Evolutionary conservation across 257 asterid species (phyloP).

Genomic region (Scutellaria minor): DNA sequence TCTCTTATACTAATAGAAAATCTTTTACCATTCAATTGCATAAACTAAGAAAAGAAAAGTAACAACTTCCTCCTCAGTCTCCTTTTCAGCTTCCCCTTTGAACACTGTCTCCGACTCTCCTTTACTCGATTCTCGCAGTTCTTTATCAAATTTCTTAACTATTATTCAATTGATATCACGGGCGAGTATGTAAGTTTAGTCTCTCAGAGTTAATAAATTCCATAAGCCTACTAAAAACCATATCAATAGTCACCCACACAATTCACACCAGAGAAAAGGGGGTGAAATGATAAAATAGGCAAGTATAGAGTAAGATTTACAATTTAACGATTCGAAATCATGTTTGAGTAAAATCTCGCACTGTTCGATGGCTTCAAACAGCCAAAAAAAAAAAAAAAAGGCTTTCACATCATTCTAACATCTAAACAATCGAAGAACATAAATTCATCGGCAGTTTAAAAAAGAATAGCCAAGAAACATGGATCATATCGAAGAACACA

Average conservation of each 20-base stretch:
- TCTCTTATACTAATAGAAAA: background rate
- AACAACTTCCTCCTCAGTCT: background rate
- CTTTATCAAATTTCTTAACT: constrained; percentile 5
- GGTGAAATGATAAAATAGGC: background rate
- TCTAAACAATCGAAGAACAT: background rate
- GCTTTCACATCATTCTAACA: background rate
- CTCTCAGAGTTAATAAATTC: background rate
- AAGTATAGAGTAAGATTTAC: background rate
- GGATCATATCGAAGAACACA: constrained; percentile 1
- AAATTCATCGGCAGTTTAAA: constrained; percentile 7
- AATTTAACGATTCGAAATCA: background rate
- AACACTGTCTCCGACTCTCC: background rate
- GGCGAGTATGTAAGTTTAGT: background rate
- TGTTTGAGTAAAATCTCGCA: background rate
- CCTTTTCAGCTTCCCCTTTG: background rate
- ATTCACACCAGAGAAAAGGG: constrained; percentile 2
- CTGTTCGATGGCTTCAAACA: background rate
- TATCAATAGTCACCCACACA: constrained; percentile 2
- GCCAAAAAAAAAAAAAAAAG: background rate
- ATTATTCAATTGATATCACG: background rate
- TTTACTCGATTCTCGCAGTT: background rate
- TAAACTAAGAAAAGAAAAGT: too few relatives aligned
- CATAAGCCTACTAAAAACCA: constrained; percentile 10
- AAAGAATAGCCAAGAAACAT: constrained; percentile 15
- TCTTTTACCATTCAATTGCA: background rate